Conservation (phyloP, 257 asterid species). For the Craterostigma plantagineum region DNA sequence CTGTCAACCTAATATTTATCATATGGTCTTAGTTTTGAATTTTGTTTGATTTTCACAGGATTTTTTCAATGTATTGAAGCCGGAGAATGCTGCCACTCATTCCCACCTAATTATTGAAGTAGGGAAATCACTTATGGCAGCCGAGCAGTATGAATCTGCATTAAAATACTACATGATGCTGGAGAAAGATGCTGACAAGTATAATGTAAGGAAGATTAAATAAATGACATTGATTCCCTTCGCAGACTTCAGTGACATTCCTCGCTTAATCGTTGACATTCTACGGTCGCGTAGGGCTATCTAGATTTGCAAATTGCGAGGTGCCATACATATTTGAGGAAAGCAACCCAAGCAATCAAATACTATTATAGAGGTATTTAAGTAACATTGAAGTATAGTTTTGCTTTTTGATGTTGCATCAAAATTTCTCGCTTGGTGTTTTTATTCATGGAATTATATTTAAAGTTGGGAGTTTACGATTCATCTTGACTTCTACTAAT, state of each 20-base stretch:
- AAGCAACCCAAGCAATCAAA: conserved; percentile 30
- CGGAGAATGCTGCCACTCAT: conserved; percentile 21
- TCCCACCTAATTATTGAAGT: conserved; percentile 34
- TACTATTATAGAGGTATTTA: conserved; percentile 42
- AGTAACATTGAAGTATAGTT: conserved; percentile 7
- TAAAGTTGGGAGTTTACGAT: not conserved
- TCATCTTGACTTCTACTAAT: conserved; percentile 4
- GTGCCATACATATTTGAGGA: conserved; percentile 34
- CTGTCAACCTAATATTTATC: not conserved
- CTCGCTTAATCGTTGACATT: no score
- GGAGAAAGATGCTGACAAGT: conserved; percentile 23
- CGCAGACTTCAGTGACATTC: not conserved
- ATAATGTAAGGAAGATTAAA: conserved; percentile 19
- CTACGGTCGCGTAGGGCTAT: conserved; percentile 25
- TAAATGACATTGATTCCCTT: conserved; percentile 1
- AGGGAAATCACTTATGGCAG: conserved; percentile 47
- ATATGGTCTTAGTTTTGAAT: no score
- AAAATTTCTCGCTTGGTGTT: no score
- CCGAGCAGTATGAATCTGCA: conserved; percentile 35
- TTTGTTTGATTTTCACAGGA: conserved; percentile 17
- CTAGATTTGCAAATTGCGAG: conserved; percentile 45
- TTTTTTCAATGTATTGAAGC: conserved; percentile 25
- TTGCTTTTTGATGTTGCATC: not conserved
- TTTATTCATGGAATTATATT: conserved; percentile 1
- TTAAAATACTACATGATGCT: conserved; percentile 53